phyloP scores from a whole-genome alignment of 176 grass and related monocot genomes.

The Ananas comosus region DNA sequence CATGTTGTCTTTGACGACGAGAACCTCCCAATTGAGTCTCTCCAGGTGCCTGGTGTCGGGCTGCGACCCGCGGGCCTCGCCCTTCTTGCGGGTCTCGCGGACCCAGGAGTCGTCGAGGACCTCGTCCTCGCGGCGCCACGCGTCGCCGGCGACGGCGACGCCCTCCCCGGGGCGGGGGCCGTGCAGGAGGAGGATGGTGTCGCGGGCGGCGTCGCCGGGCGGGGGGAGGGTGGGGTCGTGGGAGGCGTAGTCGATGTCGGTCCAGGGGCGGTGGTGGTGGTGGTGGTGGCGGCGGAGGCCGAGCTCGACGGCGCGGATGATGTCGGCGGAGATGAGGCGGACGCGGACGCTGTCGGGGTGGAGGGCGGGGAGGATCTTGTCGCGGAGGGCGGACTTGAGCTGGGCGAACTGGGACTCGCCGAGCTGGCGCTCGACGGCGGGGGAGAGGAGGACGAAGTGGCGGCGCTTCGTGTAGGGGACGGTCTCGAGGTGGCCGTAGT shows the following conservation, averaged over 20 bases:
- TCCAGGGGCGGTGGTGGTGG: conserved; percentile 18
- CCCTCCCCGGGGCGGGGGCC: conserved; percentile 5
- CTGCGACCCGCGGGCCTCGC: conserved; percentile 30
- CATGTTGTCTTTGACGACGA: conserved; percentile 59
- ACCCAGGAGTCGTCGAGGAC: conserved; percentile 82
- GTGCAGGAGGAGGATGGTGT: conserved; percentile 15
- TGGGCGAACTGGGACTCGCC: conserved; percentile 62
- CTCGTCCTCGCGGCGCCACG: conserved; percentile 61
- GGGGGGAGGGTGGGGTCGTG: conserved; percentile 20
- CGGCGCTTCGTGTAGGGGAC: conserved; percentile 85
- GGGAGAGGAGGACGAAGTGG: conserved; percentile 60
- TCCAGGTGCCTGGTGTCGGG: conserved; percentile 53
- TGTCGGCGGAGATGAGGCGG: conserved; percentile 61
- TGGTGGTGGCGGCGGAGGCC: conserved; percentile 34
- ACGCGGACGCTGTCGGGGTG: conserved; percentile 89
- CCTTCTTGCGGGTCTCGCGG: conserved; percentile 40
- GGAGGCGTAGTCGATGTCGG: conserved; percentile 27
- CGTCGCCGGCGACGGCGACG: conserved; percentile 9
- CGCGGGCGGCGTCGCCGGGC: conserved; percentile 14
- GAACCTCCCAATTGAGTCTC: conserved; percentile 79
- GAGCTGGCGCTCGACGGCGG: conserved; percentile 59
- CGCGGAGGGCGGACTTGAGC: conserved; percentile 49
- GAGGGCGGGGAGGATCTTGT: conserved; percentile 78
- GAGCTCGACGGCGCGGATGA: conserved; percentile 61
- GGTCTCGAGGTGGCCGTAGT: conserved; percentile 78